A percentile compares a stretch with the other conserved stretches of the same genome.
Conservation (phyloP, 208 protist genomes). For the Trypanosoma platydactyli region DNA sequence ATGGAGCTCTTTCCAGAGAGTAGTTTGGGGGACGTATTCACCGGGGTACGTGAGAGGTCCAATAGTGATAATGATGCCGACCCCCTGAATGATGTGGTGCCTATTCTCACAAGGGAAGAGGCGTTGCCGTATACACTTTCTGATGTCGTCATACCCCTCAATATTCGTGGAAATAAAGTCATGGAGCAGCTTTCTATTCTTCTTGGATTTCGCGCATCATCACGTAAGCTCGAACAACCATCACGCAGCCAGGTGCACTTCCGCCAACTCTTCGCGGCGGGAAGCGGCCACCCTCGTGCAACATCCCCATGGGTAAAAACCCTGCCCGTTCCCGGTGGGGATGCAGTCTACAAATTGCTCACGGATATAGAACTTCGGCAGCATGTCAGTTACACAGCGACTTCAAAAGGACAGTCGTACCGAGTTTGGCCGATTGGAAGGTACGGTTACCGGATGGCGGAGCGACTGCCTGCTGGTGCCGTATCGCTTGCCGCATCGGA, state of each 20-base stretch:
- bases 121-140: constrained; percentile 25
- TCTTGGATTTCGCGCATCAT: constrained; percentile 29
- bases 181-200: constrained; percentile 18
- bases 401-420: constrained; percentile 19
- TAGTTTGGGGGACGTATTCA: constrained; percentile 18
- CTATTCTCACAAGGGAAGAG: constrained; percentile 30
- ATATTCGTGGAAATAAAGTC: constrained; percentile 11
- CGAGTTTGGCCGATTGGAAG: constrained; percentile 55
- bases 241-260: background rate
- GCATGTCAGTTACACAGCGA: constrained; percentile 41
- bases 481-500: constrained; percentile 32
- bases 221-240: background rate
- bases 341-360: constrained; percentile 28
- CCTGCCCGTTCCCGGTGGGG: constrained; percentile 46
- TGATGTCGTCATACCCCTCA: constrained; percentile 38
- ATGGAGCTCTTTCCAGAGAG: constrained; percentile 19
- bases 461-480: constrained; percentile 68
- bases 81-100: background rate
- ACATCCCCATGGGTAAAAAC: constrained; percentile 51
- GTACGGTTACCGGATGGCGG: constrained; percentile 58
- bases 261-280: constrained; percentile 21
- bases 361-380: constrained; percentile 34
- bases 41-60: constrained; percentile 2
- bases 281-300: constrained; percentile 30
- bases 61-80: background rate